Conservation (phyloP, 2,329 filamentous ascomycete species). For the Chaetothyriales sp. region DNA sequence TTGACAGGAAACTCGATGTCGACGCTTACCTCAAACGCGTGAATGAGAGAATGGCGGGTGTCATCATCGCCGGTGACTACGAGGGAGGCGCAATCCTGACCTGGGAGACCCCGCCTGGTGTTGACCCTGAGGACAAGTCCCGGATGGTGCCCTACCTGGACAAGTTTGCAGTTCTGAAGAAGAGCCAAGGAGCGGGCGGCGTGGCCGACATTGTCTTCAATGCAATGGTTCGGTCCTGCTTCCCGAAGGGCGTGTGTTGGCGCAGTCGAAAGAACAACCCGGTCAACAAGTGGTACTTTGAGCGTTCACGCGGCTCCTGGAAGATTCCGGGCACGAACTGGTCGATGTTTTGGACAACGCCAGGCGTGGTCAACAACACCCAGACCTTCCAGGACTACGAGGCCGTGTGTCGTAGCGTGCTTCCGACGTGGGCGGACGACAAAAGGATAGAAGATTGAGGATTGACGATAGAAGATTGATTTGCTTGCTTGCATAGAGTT, state of each 20-base stretch:
- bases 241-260: slow-evolving; percentile 84
- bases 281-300: slow-evolving; percentile 99
- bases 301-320: slow-evolving; percentile 67
- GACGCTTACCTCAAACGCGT: slow-evolving; percentile 71
- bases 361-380: slow-evolving; percentile 36
- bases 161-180: slow-evolving; percentile 87
- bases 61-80: slow-evolving; percentile 92
- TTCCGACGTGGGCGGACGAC: slow-evolving; percentile 33
- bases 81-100: slow-evolving; percentile 90
- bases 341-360: slow-evolving; percentile 98
- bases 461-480: slow-evolving; percentile 7
- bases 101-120: slow-evolving; percentile 64
- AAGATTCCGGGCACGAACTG: slow-evolving; percentile 71
- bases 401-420: slow-evolving; percentile 52
- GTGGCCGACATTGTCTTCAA: slow-evolving; percentile 96
- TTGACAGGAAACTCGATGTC: slow-evolving; percentile 69
- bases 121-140: slow-evolving; percentile 37
- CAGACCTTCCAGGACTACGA: slow-evolving; percentile 53
- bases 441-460: slow-evolving; percentile 23
- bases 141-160: slow-evolving; percentile 84
- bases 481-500: too few species aligned
- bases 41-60: slow-evolving; percentile 63
- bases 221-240: slow-evolving; percentile 79
- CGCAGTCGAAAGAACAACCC: slow-evolving; percentile 78
- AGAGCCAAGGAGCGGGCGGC: slow-evolving; percentile 74